Conservation (phyloP, 2,329 filamentous ascomycete genomes). For the Knufia fluminis region DNA sequence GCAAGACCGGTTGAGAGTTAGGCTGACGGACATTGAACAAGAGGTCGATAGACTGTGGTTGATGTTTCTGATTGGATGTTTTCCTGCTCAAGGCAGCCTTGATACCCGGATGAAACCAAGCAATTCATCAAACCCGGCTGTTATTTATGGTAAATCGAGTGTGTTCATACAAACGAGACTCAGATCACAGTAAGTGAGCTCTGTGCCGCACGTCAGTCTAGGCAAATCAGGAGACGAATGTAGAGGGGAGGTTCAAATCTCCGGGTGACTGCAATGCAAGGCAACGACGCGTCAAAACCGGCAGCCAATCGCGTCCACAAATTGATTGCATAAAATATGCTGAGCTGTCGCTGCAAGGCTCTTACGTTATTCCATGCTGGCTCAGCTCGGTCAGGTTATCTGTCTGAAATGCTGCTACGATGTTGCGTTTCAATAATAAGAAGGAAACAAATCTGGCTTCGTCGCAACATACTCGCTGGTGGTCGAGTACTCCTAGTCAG, state of each 20-base stretch:
- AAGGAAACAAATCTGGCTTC: too few species aligned
- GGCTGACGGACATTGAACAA: neutral
- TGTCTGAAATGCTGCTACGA: too few species aligned
- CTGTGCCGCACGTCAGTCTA: neutral
- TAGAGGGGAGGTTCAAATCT: neutral
- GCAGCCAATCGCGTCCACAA: too few species aligned
- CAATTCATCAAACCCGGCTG: neutral
- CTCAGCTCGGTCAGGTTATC: too few species aligned
- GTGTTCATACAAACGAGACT: too few species aligned
- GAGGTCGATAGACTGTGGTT: neutral
- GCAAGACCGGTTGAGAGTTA: neutral
- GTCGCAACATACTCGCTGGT: too few species aligned
- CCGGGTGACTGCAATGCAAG: neutral
- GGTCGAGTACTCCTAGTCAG: too few species aligned
- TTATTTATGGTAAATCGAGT: too few species aligned
- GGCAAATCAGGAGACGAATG: neutral
- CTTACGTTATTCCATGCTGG: too few species aligned
- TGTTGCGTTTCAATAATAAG: too few species aligned
- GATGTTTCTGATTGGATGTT: neutral
- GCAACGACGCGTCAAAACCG: neutral
- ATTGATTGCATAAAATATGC: too few species aligned
- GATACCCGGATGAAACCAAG: neutral
- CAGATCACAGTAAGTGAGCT: neutral
- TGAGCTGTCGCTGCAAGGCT: too few species aligned
- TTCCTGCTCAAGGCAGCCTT: conserved; percentile 3